Conservation (phyloP, 345 rosid genomes). For the Turnera subulata region DNA sequence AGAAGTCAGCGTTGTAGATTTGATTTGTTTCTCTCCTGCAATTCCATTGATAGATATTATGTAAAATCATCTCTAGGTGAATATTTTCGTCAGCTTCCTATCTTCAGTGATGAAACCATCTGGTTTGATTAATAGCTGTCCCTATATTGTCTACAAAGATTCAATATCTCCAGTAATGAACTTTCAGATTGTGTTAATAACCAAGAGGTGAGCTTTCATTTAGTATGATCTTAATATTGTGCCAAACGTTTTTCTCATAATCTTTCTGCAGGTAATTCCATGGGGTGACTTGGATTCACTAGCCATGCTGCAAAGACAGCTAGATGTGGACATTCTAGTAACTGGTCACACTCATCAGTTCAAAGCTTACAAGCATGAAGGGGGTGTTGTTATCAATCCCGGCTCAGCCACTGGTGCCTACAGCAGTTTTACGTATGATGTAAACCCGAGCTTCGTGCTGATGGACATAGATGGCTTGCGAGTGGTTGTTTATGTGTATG, state of each 20-base stretch:
- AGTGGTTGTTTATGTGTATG: conserved; percentile 55
- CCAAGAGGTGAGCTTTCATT: not conserved
- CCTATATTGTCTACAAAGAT: not conserved
- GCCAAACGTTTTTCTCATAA: not conserved
- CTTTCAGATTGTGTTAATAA: no score
- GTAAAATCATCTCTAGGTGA: no score
- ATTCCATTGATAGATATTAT: no score
- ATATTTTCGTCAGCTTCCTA: not conserved
- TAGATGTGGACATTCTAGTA: conserved; percentile 93
- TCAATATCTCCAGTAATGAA: no score
- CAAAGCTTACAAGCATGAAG: conserved; percentile 95
- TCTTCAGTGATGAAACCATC: not conserved
- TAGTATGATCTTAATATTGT: not conserved
- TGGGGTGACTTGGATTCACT: conserved; percentile 98
- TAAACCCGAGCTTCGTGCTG: conserved; percentile 90
- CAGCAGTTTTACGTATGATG: conserved; percentile 82
- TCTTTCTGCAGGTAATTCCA: conserved; percentile 62
- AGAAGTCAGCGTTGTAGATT: no score
- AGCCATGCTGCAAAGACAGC: conserved; percentile 93
- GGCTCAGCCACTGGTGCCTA: conserved; percentile 96
- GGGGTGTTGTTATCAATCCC: conserved; percentile 92
- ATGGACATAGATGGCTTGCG: conserved; percentile 95
- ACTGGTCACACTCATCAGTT: conserved; percentile 98
- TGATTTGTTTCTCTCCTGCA: not conserved
- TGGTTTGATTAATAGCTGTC: not conserved